Evolutionary conservation across 257 asterid genomes (phyloP).

Genomic region (Lithospermum erythrorhizon): DNA sequence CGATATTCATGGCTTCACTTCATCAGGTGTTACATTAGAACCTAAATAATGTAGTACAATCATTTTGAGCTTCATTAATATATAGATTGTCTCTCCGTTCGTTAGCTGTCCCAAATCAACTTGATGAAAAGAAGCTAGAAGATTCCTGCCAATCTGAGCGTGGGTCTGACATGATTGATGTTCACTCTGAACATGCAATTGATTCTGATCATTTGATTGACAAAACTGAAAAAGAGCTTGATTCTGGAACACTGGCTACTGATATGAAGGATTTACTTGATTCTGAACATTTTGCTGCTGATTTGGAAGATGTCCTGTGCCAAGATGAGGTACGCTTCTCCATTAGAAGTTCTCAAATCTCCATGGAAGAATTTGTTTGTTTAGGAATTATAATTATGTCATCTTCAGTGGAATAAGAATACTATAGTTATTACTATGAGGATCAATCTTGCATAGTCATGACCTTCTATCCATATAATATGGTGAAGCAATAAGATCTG

Average conservation of each 20-base stretch:
- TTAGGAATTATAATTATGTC: background rate
- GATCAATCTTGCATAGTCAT: background rate
- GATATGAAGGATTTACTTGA: constrained; percentile 6
- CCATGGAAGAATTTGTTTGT: background rate
- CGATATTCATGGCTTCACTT: constrained; percentile 28
- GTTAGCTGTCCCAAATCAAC: background rate
- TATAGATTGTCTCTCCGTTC: background rate
- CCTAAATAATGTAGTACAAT: constrained; percentile 3
- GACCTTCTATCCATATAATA: background rate
- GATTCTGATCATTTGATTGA: constrained; percentile 13
- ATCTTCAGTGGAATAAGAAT: background rate
- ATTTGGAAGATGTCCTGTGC: constrained; percentile 21
- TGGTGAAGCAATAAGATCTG: background rate
- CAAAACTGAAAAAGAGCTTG: constrained; percentile 13
- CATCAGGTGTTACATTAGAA: constrained; percentile 41
- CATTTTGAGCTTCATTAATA: background rate
- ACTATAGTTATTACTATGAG: too few relatives aligned
- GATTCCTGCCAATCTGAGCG: background rate
- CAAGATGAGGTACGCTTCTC: constrained; percentile 42
- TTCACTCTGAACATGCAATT: background rate
- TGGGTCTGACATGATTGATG: background rate
- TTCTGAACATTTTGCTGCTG: constrained; percentile 16
- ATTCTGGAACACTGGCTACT: background rate
- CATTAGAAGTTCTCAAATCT: constrained; percentile 6
- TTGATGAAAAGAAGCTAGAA: background rate